These are phyloP conservation scores for Metarhizium album DNA, from an alignment of 2,329 filamentous ascomycete genomes.

Conservation along the genomic window DNA sequence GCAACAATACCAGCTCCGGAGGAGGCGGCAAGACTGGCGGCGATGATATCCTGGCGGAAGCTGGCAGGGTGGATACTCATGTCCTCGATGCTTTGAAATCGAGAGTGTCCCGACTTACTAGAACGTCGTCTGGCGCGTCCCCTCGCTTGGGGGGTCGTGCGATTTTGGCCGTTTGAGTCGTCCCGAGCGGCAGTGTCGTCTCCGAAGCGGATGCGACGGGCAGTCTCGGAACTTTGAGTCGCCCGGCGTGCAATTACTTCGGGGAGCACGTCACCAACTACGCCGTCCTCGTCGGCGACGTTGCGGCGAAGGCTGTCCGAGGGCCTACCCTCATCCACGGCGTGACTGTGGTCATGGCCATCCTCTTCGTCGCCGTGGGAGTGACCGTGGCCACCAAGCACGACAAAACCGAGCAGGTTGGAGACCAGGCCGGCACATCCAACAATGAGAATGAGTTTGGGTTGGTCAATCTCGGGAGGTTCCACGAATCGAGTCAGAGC, in stretches of 20 bases:
- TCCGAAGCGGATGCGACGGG: slow-evolving; percentile 31
- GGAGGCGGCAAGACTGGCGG: slow-evolving; percentile 50
- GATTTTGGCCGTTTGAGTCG: slow-evolving; percentile 19
- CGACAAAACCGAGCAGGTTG: slow-evolving; percentile 78
- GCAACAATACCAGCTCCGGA: slow-evolving; percentile 41
- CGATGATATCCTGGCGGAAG: slow-evolving; percentile 87
- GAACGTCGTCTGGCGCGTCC: slow-evolving; percentile 34
- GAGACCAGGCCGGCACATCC: slow-evolving; percentile 77
- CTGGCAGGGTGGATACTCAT: slow-evolving; percentile 83
- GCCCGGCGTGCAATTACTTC: slow-evolving; percentile 48
- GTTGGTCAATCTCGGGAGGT: slow-evolving; percentile 76
- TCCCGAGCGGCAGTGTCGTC: slow-evolving; percentile 16
- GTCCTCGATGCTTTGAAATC: slow-evolving; percentile 55
- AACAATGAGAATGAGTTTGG: slow-evolving; percentile 79
- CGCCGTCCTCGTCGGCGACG: slow-evolving; percentile 46
- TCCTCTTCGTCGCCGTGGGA: slow-evolving; percentile 53
- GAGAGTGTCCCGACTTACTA: slow-evolving; percentile 42
- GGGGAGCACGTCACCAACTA: slow-evolving; percentile 51
- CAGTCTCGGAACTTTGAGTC: slow-evolving; percentile 21
- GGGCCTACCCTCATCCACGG: slow-evolving; percentile 41
- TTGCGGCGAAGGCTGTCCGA: slow-evolving; percentile 27
- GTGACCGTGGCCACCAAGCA: slow-evolving; percentile 91
- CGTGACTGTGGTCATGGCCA: slow-evolving; percentile 39
- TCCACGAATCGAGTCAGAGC: slow-evolving; percentile 87
- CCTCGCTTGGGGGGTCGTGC: slow-evolving; percentile 22